phyloP scores from a whole-genome alignment of 306 rosid genomes.

The Dicorynia guianensis region DNA sequence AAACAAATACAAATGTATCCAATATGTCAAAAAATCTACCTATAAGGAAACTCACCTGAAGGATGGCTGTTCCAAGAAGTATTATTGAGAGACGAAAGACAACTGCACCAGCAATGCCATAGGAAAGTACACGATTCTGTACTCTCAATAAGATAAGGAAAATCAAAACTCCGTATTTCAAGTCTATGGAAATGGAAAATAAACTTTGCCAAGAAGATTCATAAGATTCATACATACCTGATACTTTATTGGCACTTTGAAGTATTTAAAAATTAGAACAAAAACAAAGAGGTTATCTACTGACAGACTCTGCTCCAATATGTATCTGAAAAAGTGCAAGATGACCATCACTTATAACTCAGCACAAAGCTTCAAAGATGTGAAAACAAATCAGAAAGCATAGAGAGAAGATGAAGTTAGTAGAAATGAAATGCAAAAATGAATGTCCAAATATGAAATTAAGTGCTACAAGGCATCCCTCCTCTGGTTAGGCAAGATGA shows the following conservation, averaged over 20 bases:
- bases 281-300: conserved; percentile 94
- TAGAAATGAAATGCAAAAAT: conserved; percentile 17
- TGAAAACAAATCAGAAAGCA: conserved; percentile 16
- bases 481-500: conserved; percentile 8
- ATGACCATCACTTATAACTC: conserved; percentile 9
- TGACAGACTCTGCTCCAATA: conserved; percentile 96
- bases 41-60: conserved; percentile 63
- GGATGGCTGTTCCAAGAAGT: conserved; percentile 84
- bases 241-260: conserved; percentile 82
- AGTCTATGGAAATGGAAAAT: not conserved
- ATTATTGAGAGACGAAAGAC: conserved; percentile 77
- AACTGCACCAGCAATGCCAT: conserved; percentile 91
- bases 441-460: conserved; percentile 6
- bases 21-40: conserved; percentile 23
- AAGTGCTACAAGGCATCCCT: not conserved
- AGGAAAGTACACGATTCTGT: conserved; percentile 91
- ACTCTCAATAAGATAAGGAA: conserved; percentile 39
- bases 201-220: conserved; percentile 30
- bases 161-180: not conserved
- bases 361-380: conserved; percentile 29
- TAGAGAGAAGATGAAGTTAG: no score
- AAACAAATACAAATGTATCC: not conserved
- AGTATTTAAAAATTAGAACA: conserved; percentile 88
- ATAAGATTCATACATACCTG: conserved; percentile 63
- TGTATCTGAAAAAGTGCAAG: conserved; percentile 61